These are phyloP conservation scores for Thalassiosira livingstoniorum DNA, from an alignment of 352 stramenopile genomes.

Conservation along the genomic window DNA sequence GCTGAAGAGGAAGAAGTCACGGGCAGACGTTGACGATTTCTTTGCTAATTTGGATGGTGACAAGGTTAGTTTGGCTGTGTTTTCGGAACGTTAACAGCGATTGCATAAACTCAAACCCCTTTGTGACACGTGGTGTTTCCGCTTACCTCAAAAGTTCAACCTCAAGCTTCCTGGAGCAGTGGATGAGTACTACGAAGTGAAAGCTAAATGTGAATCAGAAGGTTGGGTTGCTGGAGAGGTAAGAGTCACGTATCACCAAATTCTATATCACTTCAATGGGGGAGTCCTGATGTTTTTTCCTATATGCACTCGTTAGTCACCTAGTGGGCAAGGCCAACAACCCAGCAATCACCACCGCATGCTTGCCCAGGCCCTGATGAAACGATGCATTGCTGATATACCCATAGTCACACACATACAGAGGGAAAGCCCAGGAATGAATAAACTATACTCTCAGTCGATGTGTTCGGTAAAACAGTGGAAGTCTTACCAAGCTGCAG, in stretches of 20 bases:
- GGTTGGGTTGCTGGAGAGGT: slow-evolving; percentile 79
- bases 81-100: no score
- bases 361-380: slow-evolving; percentile 87
- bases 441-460: slow-evolving; percentile 87
- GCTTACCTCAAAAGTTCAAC: slow-evolving; percentile 73
- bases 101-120: no score
- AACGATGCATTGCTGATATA: slow-evolving; percentile 88
- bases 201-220: slow-evolving; percentile 73
- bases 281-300: no score
- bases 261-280: no score
- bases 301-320: no score
- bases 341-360: slow-evolving; percentile 60
- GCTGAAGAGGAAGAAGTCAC: slow-evolving; percentile 56
- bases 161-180: slow-evolving; percentile 86
- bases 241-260: slow-evolving; percentile 5
- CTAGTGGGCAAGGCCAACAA: slow-evolving; percentile 17
- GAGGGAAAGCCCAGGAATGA: slow-evolving; percentile 87
- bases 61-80: slow-evolving; percentile 69
- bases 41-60: slow-evolving; percentile 80
- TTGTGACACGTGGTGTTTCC: not conserved
- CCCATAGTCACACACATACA: slow-evolving; percentile 88
- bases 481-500: slow-evolving; percentile 85
- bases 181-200: slow-evolving; percentile 87
- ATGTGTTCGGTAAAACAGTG: slow-evolving; percentile 89
- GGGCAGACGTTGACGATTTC: slow-evolving; percentile 73